phyloP scores from a whole-genome alignment of 768 basidiomycete species.

The Kwoniella pini region DNA sequence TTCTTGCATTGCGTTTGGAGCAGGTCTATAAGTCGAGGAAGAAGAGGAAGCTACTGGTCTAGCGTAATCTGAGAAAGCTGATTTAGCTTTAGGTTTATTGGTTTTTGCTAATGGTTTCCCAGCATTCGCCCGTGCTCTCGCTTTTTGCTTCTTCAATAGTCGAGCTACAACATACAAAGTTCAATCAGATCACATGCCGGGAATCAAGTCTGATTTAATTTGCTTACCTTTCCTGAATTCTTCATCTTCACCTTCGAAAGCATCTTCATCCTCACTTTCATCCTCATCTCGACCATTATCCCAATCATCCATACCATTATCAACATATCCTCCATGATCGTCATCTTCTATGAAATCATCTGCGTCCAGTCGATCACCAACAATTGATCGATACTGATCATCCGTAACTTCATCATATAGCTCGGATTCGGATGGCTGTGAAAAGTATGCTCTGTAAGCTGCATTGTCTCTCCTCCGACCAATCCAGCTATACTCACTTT shows the following conservation, averaged over 20 bases:
- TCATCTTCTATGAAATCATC: constrained; percentile 98
- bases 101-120: constrained; percentile 9
- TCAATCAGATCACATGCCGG: no score
- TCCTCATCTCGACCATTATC: constrained; percentile 54
- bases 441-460: background rate
- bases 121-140: constrained; percentile 36
- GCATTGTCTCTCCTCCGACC: no score
- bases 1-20: constrained; percentile 75
- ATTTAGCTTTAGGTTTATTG: constrained; percentile 57
- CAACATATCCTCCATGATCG: constrained; percentile 84
- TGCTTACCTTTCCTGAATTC: constrained; percentile 43
- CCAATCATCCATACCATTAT: constrained; percentile 98
- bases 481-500: constrained; percentile 41
- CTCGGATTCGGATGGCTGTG: constrained; percentile 62
- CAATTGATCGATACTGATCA: constrained; percentile 82
- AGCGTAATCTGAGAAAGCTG: constrained; percentile 44
- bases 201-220: no score
- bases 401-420: constrained; percentile 90
- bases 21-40: constrained; percentile 71
- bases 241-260: constrained; percentile 56
- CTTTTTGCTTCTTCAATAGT: constrained; percentile 10
- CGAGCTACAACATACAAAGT: no score
- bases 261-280: constrained; percentile 62
- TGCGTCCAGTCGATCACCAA: constrained; percentile 72
- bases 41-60: constrained; percentile 55